Evolutionary conservation across 2,329 filamentous ascomycete species (phyloP).

Genomic region (Penicillium frequentans): DNA sequence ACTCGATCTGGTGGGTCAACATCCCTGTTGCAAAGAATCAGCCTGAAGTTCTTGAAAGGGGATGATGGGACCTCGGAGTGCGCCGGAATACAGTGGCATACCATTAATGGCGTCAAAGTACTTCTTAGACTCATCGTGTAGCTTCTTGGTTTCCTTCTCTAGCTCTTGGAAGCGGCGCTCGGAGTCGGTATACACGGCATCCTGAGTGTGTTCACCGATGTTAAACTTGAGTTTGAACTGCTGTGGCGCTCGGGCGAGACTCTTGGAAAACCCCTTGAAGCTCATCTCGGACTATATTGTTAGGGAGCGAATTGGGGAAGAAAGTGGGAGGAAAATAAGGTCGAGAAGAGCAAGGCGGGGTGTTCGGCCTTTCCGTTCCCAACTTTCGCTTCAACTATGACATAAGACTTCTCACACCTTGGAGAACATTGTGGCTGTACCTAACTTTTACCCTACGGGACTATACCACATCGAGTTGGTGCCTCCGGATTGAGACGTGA

Average conservation of each 20-base stretch:
- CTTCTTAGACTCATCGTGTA: constrained; percentile 95
- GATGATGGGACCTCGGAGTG: constrained; percentile 2
- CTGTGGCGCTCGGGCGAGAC: constrained; percentile 86
- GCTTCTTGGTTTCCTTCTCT: constrained; percentile 91
- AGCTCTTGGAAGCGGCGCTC: constrained; percentile 92
- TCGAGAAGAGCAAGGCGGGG: constrained; percentile 16
- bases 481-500: neutral
- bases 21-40: constrained; percentile 51
- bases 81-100: constrained; percentile 29
- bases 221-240: constrained; percentile 90
- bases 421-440: constrained; percentile 12
- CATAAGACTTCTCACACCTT: constrained; percentile 20
- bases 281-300: constrained; percentile 64
- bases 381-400: constrained; percentile 23
- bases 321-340: constrained; percentile 9
- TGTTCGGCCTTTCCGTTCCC: constrained; percentile 18
- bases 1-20: constrained; percentile 96
- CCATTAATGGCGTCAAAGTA: constrained; percentile 97
- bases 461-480: neutral
- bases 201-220: constrained; percentile 91
- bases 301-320: constrained; percentile 1
- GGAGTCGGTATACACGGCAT: constrained; percentile 90
- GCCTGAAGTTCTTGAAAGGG: neutral
- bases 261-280: constrained; percentile 95
- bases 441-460: neutral